Evolutionary conservation across 1,139 yeast species (phyloP).

Genomic region (Pneumocystis oryctolagi): DNA sequence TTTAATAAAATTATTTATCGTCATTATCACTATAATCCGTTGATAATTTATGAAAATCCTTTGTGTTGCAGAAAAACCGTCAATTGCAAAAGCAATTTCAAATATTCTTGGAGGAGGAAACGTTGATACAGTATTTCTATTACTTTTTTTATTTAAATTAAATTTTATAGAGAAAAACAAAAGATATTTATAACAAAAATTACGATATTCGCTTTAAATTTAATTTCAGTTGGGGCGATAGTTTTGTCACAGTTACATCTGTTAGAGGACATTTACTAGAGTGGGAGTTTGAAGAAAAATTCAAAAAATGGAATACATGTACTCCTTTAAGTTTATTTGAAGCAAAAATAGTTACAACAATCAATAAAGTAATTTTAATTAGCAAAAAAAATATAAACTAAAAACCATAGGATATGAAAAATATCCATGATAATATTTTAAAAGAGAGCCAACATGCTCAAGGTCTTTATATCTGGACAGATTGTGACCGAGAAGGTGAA

Average conservation of each 20-base stretch:
- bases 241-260: slow-evolving; percentile 81
- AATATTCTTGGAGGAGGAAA: slow-evolving; percentile 61
- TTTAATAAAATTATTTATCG: too few relatives aligned
- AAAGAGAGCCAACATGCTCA: slow-evolving; percentile 48
- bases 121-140: slow-evolving; percentile 20
- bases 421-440: slow-evolving; percentile 55
- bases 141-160: not conserved
- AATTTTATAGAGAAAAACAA: slow-evolving; percentile 29
- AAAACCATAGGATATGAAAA: slow-evolving; percentile 24
- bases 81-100: slow-evolving; percentile 81
- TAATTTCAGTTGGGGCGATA: slow-evolving; percentile 47
- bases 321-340: slow-evolving; percentile 52
- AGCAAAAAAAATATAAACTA: not conserved
- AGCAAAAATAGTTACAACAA: slow-evolving; percentile 42
- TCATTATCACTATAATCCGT: not conserved
- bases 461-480: slow-evolving; percentile 87
- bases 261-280: slow-evolving; percentile 73
- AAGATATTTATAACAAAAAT: slow-evolving; percentile 56
- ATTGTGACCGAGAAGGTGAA: slow-evolving; percentile 97
- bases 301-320: slow-evolving; percentile 47
- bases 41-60: slow-evolving; percentile 43
- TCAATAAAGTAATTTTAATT: slow-evolving; percentile 18
- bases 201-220: slow-evolving; percentile 49
- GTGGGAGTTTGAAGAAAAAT: slow-evolving; percentile 44
- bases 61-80: slow-evolving; percentile 95